These are phyloP conservation scores for Wickerhamomyces bisporus DNA, from an alignment of 805 yeast species.

Conservation along the genomic window DNA sequence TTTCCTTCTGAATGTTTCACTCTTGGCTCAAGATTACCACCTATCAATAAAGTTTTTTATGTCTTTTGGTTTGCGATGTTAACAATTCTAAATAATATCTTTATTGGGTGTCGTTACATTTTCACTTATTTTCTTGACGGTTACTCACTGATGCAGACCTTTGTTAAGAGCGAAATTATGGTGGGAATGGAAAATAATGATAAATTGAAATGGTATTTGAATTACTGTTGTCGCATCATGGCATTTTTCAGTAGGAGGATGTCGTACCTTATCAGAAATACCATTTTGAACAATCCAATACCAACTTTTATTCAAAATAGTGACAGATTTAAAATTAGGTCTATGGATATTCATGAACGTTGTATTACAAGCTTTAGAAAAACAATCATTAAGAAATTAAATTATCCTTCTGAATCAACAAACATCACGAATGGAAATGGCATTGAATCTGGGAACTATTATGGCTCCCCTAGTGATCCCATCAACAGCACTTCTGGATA, in stretches of 20 bases:
- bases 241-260: slow-evolving; percentile 6
- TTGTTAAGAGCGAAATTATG: background rate
- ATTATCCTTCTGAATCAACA: slow-evolving; percentile 4
- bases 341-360: slow-evolving; percentile 5
- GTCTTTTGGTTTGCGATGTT: slow-evolving; percentile 1
- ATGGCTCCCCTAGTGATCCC: too few relatives aligned
- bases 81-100: background rate
- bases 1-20: slow-evolving; percentile 3
- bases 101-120: slow-evolving; percentile 3
- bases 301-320: background rate
- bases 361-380: slow-evolving; percentile 2
- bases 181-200: background rate
- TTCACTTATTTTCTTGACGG: slow-evolving; percentile 4
- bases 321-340: slow-evolving; percentile 4
- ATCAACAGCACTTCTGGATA: too few relatives aligned
- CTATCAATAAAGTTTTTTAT: background rate
- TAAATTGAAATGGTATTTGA: background rate
- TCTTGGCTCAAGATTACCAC: background rate
- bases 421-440: background rate
- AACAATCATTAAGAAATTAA: background rate
- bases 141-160: background rate
- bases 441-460: background rate
- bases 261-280: slow-evolving; percentile 4
- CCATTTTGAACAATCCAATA: slow-evolving; percentile 2
- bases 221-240: slow-evolving; percentile 2